Base-by-base conservation (phyloP, 164 flowering plant species). In the Sextonia rubra region DNA sequence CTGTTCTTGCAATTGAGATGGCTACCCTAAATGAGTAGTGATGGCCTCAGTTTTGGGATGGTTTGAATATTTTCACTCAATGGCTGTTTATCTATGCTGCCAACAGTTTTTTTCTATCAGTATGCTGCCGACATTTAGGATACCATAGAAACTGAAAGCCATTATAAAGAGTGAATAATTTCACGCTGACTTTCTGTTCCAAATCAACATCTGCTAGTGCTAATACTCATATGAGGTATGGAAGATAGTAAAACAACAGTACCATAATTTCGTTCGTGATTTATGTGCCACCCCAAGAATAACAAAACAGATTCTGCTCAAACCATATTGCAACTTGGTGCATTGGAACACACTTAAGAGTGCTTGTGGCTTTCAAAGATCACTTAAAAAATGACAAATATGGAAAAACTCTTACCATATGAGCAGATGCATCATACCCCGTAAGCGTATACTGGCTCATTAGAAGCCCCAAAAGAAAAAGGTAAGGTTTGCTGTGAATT, bases 391-490 rank as follows among this genome's bases (percentile, higher is more conserved):
- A 1, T n/a, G 3, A 44, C 24, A 22, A 73, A 77, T 58, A 67
- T 5, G 44, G 5, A 68, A 49, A 9, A 1, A 37, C 22, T 47
- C 88, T 75, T 74, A 93, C 98, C 99, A 95, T 90, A 76, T 95
- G 93, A 48, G 97, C 99, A 77, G 99, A 93, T 32, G 99, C 98
- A 86, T 95, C 99, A 81, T 91, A 95, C 2, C 99, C 99, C 27
- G 94, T 80, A 2, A 95, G 84, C 9, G 98, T 95, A 74, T 91
- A 95, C 79, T 95, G 99, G 79, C 96, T 93, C 96, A 93, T 90
- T 26, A 93, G 82, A 73, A 93, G 97, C 52, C 99, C 99, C 66
- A 95, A 78, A 76, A 86, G 82, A 79, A 95, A 93, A 70, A 95
- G 91, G 76, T 95, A 95, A 9, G 71, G 65, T 74, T 79, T 88